Evolutionary conservation across 176 grass and related monocot genomes (phyloP).

Genomic region (Tuctoria greenei): DNA sequence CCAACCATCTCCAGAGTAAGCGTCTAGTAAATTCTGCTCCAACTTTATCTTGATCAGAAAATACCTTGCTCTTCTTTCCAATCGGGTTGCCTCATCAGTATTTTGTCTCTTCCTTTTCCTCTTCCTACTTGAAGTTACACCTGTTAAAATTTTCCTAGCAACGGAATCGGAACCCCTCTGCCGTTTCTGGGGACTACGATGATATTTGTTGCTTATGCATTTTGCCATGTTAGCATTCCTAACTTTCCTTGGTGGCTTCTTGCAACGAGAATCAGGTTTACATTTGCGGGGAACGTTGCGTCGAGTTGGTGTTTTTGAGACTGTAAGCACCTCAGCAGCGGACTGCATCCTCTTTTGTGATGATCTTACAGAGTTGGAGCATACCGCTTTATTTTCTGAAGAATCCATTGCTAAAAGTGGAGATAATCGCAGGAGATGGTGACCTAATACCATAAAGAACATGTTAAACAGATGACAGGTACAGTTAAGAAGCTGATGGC

Average conservation of each 20-base stretch:
- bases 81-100: constrained; percentile 65
- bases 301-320: constrained; percentile 29
- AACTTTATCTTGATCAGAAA: constrained; percentile 84
- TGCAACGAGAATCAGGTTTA: constrained; percentile 45
- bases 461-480: constrained; percentile 15
- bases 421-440: constrained; percentile 3
- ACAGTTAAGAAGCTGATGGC: background rate
- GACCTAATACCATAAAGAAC: constrained; percentile 27
- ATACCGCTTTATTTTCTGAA: constrained; percentile 53
- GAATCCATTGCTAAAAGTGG: constrained; percentile 39
- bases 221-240: constrained; percentile 36
- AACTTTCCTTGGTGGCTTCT: constrained; percentile 43
- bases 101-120: constrained; percentile 55
- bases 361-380: constrained; percentile 48
- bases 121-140: constrained; percentile 37
- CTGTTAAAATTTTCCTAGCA: constrained; percentile 42
- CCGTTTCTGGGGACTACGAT: constrained; percentile 34
- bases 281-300: constrained; percentile 42
- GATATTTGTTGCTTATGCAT: constrained; percentile 43
- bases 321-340: constrained; percentile 37
- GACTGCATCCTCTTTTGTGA: constrained; percentile 27
- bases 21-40: constrained; percentile 89
- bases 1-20: constrained; percentile 97
- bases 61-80: constrained; percentile 81
- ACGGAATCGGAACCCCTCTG: constrained; percentile 34